A percentile compares a stretch with the other conserved stretches of the same genome.
Evolutionary conservation across 371 early-diverging fungal species (phyloP).

Genomic region (Dentiscutata heterogama): DNA sequence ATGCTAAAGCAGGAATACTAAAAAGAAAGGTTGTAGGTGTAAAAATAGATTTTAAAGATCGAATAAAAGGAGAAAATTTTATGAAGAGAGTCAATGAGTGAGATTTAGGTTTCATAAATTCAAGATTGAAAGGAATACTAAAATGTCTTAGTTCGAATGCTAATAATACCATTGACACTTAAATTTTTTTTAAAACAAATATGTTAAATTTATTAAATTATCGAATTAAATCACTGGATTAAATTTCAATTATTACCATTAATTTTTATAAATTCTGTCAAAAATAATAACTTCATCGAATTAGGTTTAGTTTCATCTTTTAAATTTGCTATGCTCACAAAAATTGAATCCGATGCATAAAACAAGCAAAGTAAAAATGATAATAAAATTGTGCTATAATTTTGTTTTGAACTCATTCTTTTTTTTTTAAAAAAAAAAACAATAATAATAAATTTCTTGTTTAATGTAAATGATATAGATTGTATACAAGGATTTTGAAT

Average conservation of each 20-base stretch:
- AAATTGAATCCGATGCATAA: constrained; percentile 14
- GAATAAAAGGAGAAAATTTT: neutral
- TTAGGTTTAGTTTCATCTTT: constrained; percentile 30
- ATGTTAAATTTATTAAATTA: neutral
- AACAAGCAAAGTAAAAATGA: constrained; percentile 15
- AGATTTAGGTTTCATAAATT: neutral
- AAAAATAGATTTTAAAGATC: neutral
- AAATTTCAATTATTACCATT: neutral
- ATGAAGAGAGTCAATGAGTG: too few relatives aligned
- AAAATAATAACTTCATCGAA: neutral
- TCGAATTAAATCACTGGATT: neutral
- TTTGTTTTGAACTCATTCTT: neutral
- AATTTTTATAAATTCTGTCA: constrained; percentile 18
- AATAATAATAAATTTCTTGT: too few relatives aligned
- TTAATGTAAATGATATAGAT: too few relatives aligned
- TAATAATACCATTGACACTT: constrained; percentile 14
- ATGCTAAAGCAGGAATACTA: constrained; percentile 53
- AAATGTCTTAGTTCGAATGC: constrained; percentile 12
- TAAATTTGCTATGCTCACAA: constrained; percentile 11
- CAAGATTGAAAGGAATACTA: neutral
- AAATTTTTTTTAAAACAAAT: neutral
- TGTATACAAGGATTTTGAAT: too few relatives aligned
- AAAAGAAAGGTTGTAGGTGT: constrained; percentile 48
- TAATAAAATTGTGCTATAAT: constrained; percentile 8
- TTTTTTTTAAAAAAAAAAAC: too few relatives aligned